Evolutionary conservation across 2,329 filamentous ascomycete species (phyloP).

Genomic region (Leptographium wingfieldii): DNA sequence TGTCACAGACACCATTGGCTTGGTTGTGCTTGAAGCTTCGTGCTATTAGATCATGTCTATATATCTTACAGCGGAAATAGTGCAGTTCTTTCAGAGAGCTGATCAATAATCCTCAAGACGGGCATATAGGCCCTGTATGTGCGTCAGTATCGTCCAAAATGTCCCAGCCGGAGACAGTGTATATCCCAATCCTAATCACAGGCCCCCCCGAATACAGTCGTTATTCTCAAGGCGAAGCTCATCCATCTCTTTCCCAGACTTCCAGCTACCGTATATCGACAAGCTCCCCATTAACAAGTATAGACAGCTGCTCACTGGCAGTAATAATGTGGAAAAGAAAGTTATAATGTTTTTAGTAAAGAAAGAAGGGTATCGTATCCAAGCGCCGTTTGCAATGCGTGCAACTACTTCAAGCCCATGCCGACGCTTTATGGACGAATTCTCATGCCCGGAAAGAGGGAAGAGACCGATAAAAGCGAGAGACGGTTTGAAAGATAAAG

Average conservation of each 20-base stretch:
- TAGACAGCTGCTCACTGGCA: not conserved
- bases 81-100: not conserved
- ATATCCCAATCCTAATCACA: not conserved
- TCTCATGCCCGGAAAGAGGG: not conserved
- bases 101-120: not conserved
- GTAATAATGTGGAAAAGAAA: not conserved
- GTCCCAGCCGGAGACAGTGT: not conserved
- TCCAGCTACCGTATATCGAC: not conserved
- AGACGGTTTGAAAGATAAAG: not conserved
- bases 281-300: not conserved
- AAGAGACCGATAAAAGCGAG: not conserved
- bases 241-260: not conserved
- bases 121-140: not conserved
- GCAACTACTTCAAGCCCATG: not conserved
- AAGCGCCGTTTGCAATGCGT: not conserved
- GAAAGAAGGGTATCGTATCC: not conserved
- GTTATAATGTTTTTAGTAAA: not conserved
- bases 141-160: not conserved
- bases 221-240: not conserved
- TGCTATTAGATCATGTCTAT: not conserved
- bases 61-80: not conserved
- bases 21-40: not conserved
- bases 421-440: not conserved
- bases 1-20: not conserved
- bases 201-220: not conserved